These are phyloP conservation scores for Kodamaea sp. DNA, from an alignment of 1,139 yeast species.

Conservation along the genomic window DNA sequence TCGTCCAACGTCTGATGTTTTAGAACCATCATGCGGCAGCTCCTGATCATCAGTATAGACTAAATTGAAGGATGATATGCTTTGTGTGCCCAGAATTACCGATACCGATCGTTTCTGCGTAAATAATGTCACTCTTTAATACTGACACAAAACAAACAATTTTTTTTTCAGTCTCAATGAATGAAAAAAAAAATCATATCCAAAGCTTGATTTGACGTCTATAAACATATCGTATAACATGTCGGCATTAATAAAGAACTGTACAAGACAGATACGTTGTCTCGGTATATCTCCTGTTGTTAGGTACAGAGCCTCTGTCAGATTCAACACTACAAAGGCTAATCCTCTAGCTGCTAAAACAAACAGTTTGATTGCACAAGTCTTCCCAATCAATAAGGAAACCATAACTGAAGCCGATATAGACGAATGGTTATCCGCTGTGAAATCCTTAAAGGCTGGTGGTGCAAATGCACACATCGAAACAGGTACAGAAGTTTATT, in stretches of 20 bases:
- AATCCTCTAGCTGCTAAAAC: slow-evolving; percentile 2
- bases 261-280: slow-evolving; percentile 9
- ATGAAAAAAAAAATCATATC: slow-evolving; percentile 7
- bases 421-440: slow-evolving; percentile 63
- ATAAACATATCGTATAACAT: neutral
- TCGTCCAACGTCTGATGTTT: too few relatives aligned
- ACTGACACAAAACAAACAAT: neutral
- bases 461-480: slow-evolving; percentile 33
- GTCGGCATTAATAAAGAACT: slow-evolving; percentile 13
- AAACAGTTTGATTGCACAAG: slow-evolving; percentile 31
- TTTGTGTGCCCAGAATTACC: too few relatives aligned
- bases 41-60: neutral
- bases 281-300: neutral
- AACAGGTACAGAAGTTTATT: slow-evolving; percentile 44
- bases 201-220: neutral
- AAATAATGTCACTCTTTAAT: too few relatives aligned
- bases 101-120: too few relatives aligned
- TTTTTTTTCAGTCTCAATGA: neutral
- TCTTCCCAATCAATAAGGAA: slow-evolving; percentile 39
- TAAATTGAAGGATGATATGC: neutral
- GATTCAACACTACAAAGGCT: slow-evolving; percentile 14
- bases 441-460: slow-evolving; percentile 48
- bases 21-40: too few relatives aligned
- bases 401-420: slow-evolving; percentile 52
- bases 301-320: slow-evolving; percentile 9